phyloP scores from a whole-genome alignment of 306 rosid genomes.

The Malus orientalis region DNA sequence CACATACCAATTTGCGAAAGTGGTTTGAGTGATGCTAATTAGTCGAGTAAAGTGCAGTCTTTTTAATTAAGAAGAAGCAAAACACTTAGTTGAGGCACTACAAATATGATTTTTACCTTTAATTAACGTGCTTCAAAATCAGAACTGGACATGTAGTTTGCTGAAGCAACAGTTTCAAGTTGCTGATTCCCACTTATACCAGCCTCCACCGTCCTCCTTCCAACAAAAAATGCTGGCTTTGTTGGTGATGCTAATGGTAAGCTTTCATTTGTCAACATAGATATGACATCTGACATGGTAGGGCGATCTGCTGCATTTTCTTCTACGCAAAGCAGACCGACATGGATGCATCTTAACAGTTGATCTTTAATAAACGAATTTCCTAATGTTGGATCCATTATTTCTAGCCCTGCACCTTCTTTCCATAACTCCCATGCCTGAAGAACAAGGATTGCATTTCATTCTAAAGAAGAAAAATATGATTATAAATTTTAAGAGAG shows the following conservation, averaged over 20 bases:
- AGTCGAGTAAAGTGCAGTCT: too few species aligned
- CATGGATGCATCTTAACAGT: slow-evolving; percentile 14
- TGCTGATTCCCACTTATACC: background rate
- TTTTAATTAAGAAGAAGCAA: too few species aligned
- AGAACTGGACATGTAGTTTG: background rate
- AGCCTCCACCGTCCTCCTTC: background rate
- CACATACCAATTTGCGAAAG: too few species aligned
- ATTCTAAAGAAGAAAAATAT: background rate
- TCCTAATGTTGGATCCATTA: slow-evolving; percentile 8
- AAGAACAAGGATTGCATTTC: background rate
- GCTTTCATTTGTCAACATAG: slow-evolving; percentile 14
- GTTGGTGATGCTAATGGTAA: background rate
- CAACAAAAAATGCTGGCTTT: slow-evolving; percentile 7
- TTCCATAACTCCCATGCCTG: slow-evolving; percentile 21
- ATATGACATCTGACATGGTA: slow-evolving; percentile 10
- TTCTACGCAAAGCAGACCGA: slow-evolving; percentile 8
- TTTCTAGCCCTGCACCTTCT: background rate
- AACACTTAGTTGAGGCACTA: too few species aligned
- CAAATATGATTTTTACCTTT: too few species aligned
- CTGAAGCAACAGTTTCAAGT: background rate
- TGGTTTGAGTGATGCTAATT: too few species aligned
- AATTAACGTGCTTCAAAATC: too few species aligned
- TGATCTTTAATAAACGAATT: slow-evolving; percentile 1
- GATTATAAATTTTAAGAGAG: background rate
- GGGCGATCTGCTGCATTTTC: slow-evolving; percentile 16